A percentile compares a stretch with the other conserved stretches of the same genome.
Conservation (phyloP, 2,329 filamentous ascomycete genomes). For the Zasmidium cellare region DNA sequence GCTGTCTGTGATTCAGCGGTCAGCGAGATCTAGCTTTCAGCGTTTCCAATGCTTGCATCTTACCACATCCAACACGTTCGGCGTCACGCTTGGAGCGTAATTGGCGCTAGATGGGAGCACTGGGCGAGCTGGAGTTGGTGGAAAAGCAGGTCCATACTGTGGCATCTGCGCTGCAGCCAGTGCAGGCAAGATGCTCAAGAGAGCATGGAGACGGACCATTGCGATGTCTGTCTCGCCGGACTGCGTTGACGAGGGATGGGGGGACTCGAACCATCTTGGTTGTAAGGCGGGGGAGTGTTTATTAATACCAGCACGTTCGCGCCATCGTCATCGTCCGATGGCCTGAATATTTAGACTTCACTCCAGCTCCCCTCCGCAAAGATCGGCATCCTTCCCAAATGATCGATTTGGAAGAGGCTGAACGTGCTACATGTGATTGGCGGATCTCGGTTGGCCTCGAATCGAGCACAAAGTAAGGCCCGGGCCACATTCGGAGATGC, state of each 20-base stretch:
- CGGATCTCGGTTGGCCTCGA: neutral
- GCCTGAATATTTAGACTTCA: neutral
- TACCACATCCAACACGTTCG: constrained; percentile 25
- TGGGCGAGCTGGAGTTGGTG: constrained; percentile 22
- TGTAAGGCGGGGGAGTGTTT: too few relatives aligned
- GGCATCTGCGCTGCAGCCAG: constrained; percentile 23
- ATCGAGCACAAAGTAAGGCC: too few relatives aligned
- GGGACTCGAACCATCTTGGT: too few relatives aligned
- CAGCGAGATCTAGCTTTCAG: constrained; percentile 23
- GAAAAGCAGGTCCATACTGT: constrained; percentile 30
- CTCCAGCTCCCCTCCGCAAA: neutral
- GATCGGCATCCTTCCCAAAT: neutral
- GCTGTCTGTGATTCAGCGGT: neutral
- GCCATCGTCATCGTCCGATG: neutral
- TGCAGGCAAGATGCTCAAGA: constrained; percentile 7
- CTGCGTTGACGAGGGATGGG: neutral
- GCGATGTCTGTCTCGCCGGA: neutral
- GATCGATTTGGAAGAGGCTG: neutral
- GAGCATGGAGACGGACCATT: neutral
- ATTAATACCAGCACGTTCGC: neutral
- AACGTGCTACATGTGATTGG: neutral
- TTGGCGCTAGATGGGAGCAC: constrained; percentile 24
- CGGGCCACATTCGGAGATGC: too few relatives aligned
- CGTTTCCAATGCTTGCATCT: constrained; percentile 4
- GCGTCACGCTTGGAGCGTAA: constrained; percentile 30